A percentile compares a stretch with the other conserved stretches of the same genome.
These are phyloP conservation scores for Dissophora globulifera DNA, from an alignment of 192 early-diverging fungal genomes.

Conservation along the genomic window DNA sequence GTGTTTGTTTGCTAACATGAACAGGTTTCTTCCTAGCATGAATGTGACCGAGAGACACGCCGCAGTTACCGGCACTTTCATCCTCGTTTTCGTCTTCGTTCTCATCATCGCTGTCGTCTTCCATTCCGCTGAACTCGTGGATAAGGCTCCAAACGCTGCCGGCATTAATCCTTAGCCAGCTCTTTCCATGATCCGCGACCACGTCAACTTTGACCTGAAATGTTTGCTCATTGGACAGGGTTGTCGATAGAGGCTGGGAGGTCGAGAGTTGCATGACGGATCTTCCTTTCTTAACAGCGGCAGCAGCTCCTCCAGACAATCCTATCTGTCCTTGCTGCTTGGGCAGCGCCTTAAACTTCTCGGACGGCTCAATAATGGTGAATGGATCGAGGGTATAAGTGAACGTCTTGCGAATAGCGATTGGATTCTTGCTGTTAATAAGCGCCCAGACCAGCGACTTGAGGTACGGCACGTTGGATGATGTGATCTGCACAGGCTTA, in stretches of 20 bases:
- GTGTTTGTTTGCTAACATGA: constrained; percentile 43
- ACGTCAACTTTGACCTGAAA: constrained; percentile 59
- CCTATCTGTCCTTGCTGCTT: not conserved
- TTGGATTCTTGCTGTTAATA: constrained; percentile 31
- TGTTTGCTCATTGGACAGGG: constrained; percentile 12
- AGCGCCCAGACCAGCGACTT: constrained; percentile 35
- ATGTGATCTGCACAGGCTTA: constrained; percentile 33
- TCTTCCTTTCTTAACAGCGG: not conserved
- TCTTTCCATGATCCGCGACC: constrained; percentile 58
- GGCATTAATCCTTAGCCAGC: constrained; percentile 62
- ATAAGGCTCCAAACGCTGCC: constrained; percentile 58
- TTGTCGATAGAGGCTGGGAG: constrained; percentile 18
- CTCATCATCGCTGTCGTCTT: constrained; percentile 47
- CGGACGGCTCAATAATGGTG: constrained; percentile 31
- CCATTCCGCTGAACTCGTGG: constrained; percentile 61
- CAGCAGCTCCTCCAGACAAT: not conserved
- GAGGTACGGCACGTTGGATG: constrained; percentile 41
- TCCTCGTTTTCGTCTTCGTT: constrained; percentile 40
- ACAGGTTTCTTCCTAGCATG: constrained; percentile 15
- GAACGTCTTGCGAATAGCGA: constrained; percentile 33
- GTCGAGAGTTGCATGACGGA: constrained; percentile 14
- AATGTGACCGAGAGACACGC: not conserved
- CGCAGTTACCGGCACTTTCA: not conserved
- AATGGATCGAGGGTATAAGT: constrained; percentile 34
- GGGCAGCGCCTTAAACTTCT: constrained; percentile 28